Base-by-base conservation (phyloP, 257 asterid species). In the Scutellaria galericulata region DNA sequence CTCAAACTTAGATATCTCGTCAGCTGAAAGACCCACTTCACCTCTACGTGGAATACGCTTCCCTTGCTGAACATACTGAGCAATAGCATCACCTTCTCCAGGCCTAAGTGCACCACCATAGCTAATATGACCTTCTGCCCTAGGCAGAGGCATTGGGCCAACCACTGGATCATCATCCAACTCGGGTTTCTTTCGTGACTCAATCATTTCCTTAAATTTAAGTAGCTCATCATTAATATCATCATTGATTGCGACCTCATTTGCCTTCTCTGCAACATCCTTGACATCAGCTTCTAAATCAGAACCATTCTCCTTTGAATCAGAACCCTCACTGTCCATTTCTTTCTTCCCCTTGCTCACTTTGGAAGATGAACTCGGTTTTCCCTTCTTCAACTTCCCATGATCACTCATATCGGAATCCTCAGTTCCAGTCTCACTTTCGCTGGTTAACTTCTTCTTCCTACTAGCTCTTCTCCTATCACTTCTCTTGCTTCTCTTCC, bases 11-110 rank as follows among this genome's bases (percentile, higher is more conserved):
- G 84, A 78, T 80, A 94, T 94, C 86, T 94, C 99, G 3, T 94
- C 99, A 68, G 99, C 99, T 5, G 99, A 88, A 31, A 94, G 91
- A 69, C 99, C 99, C 83, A 94, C 99, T 81, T 94, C 99, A 31
- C 99, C 99, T 91, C 99, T 91, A 63, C 99, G 92, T 27, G 99
- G 99, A 53, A 94, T 94, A 88, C 99, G 99, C 82, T 94, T 94
- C 57, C 99, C 99, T 80, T 94, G 99, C 84, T 94, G 97, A 78
- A 94, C 99, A 58, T 89, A 94, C 78, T 91, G 99, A 0, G 99
- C 99, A 77, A 94, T 94, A 62, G 99, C 99, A 86, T 94, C 99
- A 85, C 99, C 99, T 88, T 94, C 99, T 75, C 99, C 99, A 0
- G 99, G 99, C 88, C 99, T 86, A 67, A 94, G 97, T 7, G 99